Conservation (phyloP, 176 grass and related monocot genomes). For the Rhynchospora tenuis region DNA sequence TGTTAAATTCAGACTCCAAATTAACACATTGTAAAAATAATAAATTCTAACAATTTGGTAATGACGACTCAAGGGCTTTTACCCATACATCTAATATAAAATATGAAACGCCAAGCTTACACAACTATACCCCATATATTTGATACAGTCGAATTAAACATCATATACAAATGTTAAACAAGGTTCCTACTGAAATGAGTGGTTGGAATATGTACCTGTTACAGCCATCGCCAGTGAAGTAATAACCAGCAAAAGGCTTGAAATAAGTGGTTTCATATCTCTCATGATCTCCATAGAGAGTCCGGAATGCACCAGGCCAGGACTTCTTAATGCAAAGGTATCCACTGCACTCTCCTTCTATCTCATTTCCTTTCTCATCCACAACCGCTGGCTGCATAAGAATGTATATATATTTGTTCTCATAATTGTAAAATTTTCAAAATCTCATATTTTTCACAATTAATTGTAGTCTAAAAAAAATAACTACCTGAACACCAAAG, state of each 20-base stretch:
- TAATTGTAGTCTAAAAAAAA: background rate
- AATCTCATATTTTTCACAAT: background rate
- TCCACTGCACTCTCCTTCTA: conserved; percentile 88
- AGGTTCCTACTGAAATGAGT: background rate
- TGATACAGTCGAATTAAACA: background rate
- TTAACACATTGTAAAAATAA: background rate
- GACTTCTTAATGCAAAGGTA: conserved; percentile 99
- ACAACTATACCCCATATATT: background rate
- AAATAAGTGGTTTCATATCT: conserved; percentile 99
- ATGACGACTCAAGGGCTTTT: background rate
- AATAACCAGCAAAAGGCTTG: conserved; percentile 93
- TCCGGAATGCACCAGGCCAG: conserved; percentile 93
- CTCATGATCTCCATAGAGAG: conserved; percentile 88
- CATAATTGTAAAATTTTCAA: background rate
- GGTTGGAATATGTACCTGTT: conserved; percentile 38
- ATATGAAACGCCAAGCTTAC: background rate
- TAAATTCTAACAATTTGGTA: background rate
- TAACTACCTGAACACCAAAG: conserved; percentile 84
- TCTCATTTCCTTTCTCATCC: conserved; percentile 86
- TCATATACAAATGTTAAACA: background rate
- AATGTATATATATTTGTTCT: background rate
- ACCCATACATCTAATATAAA: background rate
- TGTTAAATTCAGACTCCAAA: background rate
- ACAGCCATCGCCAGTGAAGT: conserved; percentile 97
- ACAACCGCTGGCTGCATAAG: conserved; percentile 70